These are phyloP conservation scores for Euphorbia celastroides DNA, from an alignment of 441 rosid genomes.

Conservation along the genomic window DNA sequence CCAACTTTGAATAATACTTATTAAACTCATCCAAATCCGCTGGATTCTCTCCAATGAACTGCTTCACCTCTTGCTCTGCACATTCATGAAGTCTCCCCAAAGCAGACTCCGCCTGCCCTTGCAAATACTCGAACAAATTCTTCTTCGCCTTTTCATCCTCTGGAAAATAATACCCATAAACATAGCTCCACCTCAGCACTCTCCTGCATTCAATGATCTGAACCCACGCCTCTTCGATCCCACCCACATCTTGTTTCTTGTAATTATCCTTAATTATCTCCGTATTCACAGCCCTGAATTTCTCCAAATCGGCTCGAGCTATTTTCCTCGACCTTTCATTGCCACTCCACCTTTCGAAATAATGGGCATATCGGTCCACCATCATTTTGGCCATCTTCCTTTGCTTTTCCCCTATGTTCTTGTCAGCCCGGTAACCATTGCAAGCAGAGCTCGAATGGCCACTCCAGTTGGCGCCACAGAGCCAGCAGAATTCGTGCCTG, in stretches of 20 bases:
- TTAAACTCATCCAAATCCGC: slow-evolving; percentile 12
- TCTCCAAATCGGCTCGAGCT: neutral
- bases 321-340: slow-evolving; percentile 10
- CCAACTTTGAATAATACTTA: slow-evolving; percentile 26
- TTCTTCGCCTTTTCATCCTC: slow-evolving; percentile 53
- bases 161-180: slow-evolving; percentile 80
- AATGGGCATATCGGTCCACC: slow-evolving; percentile 23
- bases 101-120: slow-evolving; percentile 49
- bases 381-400: slow-evolving; percentile 15
- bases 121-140: slow-evolving; percentile 73
- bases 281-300: neutral
- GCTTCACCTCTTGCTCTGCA: slow-evolving; percentile 26
- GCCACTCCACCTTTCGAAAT: slow-evolving; percentile 28
- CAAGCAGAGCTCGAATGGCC: slow-evolving; percentile 16
- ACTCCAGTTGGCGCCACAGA: slow-evolving; percentile 25
- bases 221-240: slow-evolving; percentile 35
- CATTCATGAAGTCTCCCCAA: slow-evolving; percentile 34
- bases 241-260: slow-evolving; percentile 13
- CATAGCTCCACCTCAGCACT: slow-evolving; percentile 87
- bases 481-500: slow-evolving; percentile 31
- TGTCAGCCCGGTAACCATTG: neutral
- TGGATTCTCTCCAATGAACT: slow-evolving; percentile 10
- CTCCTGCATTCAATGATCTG: slow-evolving; percentile 89
- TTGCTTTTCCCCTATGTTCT: neutral
- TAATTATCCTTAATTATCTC: slow-evolving; percentile 20